phyloP scores from a whole-genome alignment of 345 rosid genomes.

The Cochlearia excelsa region DNA sequence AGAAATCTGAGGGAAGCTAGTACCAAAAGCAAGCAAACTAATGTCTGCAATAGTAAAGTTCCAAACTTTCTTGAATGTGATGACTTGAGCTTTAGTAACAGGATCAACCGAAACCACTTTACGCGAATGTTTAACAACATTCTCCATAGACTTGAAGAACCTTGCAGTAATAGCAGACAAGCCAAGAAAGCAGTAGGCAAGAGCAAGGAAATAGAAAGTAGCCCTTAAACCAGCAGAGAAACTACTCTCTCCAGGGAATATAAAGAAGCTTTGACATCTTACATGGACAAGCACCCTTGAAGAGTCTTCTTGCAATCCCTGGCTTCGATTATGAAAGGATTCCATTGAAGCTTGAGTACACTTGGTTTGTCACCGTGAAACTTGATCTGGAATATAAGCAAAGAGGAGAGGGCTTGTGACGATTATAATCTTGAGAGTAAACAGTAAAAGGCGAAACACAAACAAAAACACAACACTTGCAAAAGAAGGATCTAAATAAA shows the following conservation, averaged over 20 bases:
- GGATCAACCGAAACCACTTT: conserved; percentile 69
- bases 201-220: conserved; percentile 57
- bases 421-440: not conserved
- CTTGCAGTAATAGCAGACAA: conserved; percentile 78
- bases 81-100: conserved; percentile 41
- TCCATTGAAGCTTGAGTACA: conserved; percentile 42
- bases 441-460: conserved; percentile 11
- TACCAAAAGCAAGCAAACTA: conserved; percentile 82
- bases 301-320: conserved; percentile 22
- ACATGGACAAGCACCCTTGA: conserved; percentile 32
- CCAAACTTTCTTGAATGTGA: conserved; percentile 77
- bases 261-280: conserved; percentile 55
- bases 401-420: conserved; percentile 1
- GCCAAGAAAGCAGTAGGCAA: conserved; percentile 86
- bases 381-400: conserved; percentile 31
- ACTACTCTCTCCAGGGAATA: conserved; percentile 52
- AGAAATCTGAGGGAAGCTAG: conserved; percentile 95
- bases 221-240: conserved; percentile 50
- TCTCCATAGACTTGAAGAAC: conserved; percentile 90
- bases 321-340: conserved; percentile 28
- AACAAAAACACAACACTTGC: conserved; percentile 1
- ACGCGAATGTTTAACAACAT: conserved; percentile 84
- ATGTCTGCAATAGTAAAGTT: conserved; percentile 87
- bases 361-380: conserved; percentile 19
- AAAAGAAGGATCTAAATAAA: conserved; percentile 1